Base-by-base conservation (phyloP, 768 basidiomycete species). In the Suillus decipiens region DNA sequence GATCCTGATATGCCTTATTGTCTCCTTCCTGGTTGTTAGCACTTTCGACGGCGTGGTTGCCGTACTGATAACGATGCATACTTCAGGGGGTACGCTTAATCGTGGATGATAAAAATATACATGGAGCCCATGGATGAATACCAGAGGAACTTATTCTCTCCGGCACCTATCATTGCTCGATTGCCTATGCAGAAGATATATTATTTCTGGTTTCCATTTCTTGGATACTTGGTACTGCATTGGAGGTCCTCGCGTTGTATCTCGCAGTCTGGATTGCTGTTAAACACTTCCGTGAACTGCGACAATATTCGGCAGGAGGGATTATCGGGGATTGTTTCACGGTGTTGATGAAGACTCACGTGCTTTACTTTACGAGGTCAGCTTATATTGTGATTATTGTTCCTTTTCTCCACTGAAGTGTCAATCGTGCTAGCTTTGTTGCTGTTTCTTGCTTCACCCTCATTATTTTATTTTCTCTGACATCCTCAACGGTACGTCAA, bases 1-100 rank as follows among this genome's bases (percentile, higher is more conserved):
- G 9, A 43, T 43, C 19, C 19, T n/a, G 42, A n/a, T n/a, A 43
- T 43, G 4, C 19, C 42, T 43, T 19, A 4, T n/a, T 10, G 42
- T 43, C 19, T 10, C 19, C 19, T 43, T 43, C 42, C 42, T 43
- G 42, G 19, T 19, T 43, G 3, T 9, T 19, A 19, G 3, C 8
- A 4, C 4, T n/a, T 43, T 43, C 9, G 3, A n/a, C 1, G 42
- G 9, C 19, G 42, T n/a, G 19, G 19, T 1, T 3, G 0, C 0
- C 1, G 17, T 42, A 0, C 8, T 3, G 42, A 1, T 0, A 42
- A 19, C 1, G 8, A 42, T 19, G 17, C 19, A 42, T 42, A 19
- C 42, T 42, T 42, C 42, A 42, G 17, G 17, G 8, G 42, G 42
- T 42, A 19, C 3, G 17, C 17, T 9, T 19, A 19, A 41, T 41